Evolutionary conservation across 176 grass and related monocot genomes (phyloP).

Genomic region (Echinochloa phyllopogon): DNA sequence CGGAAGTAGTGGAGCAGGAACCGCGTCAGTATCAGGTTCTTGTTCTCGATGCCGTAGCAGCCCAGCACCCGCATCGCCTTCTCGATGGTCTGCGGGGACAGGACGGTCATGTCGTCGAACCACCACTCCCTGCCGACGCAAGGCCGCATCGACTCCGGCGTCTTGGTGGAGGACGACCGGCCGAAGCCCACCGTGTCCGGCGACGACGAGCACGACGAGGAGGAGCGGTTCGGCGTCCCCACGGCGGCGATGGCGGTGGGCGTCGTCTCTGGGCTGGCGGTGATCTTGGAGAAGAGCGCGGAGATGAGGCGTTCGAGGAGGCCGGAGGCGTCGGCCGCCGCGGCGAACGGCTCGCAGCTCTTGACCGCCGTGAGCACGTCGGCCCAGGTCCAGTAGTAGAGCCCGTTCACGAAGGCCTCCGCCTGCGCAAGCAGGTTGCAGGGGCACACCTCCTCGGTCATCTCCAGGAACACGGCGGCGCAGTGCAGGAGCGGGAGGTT

Average conservation of each 20-base stretch:
- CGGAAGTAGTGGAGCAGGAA: constrained; percentile 92
- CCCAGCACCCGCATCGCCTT: constrained; percentile 74
- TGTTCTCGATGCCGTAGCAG: constrained; percentile 83
- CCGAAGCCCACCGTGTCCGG: constrained; percentile 58
- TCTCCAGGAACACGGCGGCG: constrained; percentile 73
- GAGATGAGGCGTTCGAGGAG: constrained; percentile 69
- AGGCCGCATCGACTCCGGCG: constrained; percentile 64
- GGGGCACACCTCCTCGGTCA: constrained; percentile 76
- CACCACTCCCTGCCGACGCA: constrained; percentile 80
- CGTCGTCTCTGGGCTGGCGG: constrained; percentile 47
- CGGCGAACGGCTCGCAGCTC: constrained; percentile 62
- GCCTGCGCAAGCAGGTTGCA: constrained; percentile 75
- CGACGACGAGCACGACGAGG: constrained; percentile 74
- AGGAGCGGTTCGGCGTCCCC: constrained; percentile 49
- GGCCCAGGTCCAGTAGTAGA: constrained; percentile 77
- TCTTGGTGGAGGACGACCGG: constrained; percentile 64
- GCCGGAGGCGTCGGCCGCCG: constrained; percentile 43
- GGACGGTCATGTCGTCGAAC: constrained; percentile 76
- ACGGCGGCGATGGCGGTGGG: constrained; percentile 23
- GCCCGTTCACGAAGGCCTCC: constrained; percentile 71
- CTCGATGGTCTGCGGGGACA: constrained; percentile 67
- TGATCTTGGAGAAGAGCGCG: constrained; percentile 72
- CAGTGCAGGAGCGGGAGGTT: constrained; percentile 70
- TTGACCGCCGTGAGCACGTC: constrained; percentile 70
- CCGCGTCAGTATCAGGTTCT: constrained; percentile 76